Conservation (phyloP, 306 rosid genomes). For the Quercus wislizeni region DNA sequence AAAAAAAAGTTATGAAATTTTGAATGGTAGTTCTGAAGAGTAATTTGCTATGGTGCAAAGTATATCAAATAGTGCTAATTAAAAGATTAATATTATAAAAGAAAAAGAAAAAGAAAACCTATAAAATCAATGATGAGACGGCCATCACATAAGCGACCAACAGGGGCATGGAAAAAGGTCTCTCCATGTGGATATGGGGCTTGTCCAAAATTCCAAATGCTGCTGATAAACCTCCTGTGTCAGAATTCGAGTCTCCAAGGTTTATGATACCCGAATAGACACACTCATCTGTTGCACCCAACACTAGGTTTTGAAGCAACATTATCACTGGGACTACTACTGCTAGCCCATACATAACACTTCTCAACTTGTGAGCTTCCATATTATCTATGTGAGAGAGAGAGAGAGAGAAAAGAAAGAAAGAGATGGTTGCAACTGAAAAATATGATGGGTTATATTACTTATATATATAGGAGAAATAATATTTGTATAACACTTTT, state of each 20-base stretch:
- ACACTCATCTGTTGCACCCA: conserved; percentile 31
- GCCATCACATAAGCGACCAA: conserved; percentile 76
- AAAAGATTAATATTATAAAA: too few species aligned
- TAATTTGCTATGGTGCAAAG: too few species aligned
- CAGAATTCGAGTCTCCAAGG: conserved; percentile 93
- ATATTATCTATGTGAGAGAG: neutral
- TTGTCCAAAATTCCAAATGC: conserved; percentile 59
- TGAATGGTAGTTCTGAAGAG: too few species aligned
- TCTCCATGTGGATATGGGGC: conserved; percentile 58
- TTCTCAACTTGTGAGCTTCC: neutral
- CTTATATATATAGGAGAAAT: too few species aligned
- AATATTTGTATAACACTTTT: too few species aligned
- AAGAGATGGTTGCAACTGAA: too few species aligned
- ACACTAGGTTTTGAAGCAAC: conserved; percentile 7
- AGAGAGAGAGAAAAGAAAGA: neutral
- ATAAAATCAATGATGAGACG: conserved; percentile 75
- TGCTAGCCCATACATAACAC: conserved; percentile 5
- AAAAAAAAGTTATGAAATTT: too few species aligned
- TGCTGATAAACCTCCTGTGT: conserved; percentile 90
- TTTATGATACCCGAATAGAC: conserved; percentile 76
- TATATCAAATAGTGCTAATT: too few species aligned
- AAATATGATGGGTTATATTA: neutral
- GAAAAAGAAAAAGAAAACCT: conserved; percentile 29
- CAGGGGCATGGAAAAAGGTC: conserved; percentile 52
- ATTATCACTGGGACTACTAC: conserved; percentile 7